Evolutionary conservation across 1,284 basidiomycete genomes (phyloP).

Genomic region (Somion occarium): DNA sequence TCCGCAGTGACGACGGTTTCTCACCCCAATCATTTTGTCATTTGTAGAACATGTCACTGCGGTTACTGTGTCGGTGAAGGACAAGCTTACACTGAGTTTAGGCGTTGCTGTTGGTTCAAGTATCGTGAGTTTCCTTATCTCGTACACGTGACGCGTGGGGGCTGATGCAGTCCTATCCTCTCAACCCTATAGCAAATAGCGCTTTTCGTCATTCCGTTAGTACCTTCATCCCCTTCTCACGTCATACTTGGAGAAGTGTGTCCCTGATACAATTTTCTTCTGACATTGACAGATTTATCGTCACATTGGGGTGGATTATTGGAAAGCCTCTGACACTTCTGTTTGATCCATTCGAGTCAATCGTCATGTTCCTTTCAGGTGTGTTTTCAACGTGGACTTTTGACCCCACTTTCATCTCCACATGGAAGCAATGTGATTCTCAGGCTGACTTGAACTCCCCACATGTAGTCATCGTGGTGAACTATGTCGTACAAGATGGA

Average conservation of each 20-base stretch:
- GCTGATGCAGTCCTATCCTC: conserved; percentile 5
- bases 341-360: conserved; percentile 80
- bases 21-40: neutral
- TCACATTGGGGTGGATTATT: conserved; percentile 62
- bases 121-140: conserved; percentile 51
- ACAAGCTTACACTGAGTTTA: conserved; percentile 69
- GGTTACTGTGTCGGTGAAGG: conserved; percentile 78
- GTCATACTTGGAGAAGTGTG: neutral
- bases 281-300: conserved; percentile 43
- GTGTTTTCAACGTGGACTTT: neutral
- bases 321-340: conserved; percentile 68
- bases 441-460: neutral
- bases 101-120: conserved; percentile 88
- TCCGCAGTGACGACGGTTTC: too few species aligned
- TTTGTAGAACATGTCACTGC: conserved; percentile 65
- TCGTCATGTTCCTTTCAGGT: conserved; percentile 40
- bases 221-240: conserved; percentile 7
- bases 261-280: neutral
- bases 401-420: neutral
- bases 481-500: conserved; percentile 78
- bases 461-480: conserved; percentile 39
- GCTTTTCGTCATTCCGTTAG: conserved; percentile 80
- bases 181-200: conserved; percentile 69
- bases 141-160: neutral
- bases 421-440: neutral